phyloP scores from a whole-genome alignment of 345 rosid genomes.

The Capsella bursapastoris region DNA sequence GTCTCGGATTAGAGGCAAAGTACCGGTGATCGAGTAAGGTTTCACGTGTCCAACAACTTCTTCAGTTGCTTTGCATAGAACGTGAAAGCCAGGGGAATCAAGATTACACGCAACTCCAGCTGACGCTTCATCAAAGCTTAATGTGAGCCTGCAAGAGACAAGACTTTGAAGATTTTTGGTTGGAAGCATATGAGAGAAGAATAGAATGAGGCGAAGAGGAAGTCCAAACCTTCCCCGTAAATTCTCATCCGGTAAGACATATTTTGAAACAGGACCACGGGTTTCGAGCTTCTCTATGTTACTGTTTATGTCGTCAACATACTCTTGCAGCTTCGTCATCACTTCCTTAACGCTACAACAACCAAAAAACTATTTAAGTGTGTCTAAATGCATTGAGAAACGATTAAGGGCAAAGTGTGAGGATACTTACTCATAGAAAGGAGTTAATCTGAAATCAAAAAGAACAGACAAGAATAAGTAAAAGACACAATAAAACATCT shows the following conservation, averaged over 20 bases:
- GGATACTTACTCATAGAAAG: slow-evolving; percentile 85
- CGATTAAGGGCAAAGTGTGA: neutral
- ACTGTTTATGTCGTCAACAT: slow-evolving; percentile 81
- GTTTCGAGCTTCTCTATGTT: slow-evolving; percentile 69
- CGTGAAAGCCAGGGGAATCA: slow-evolving; percentile 84
- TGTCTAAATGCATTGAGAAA: slow-evolving; percentile 16
- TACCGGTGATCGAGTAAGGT: slow-evolving; percentile 96
- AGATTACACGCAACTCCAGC: slow-evolving; percentile 96
- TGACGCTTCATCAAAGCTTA: slow-evolving; percentile 76
- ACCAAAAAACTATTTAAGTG: neutral
- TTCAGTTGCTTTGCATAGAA: slow-evolving; percentile 87
- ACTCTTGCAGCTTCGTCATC: slow-evolving; percentile 68
- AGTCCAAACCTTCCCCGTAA: slow-evolving; percentile 71
- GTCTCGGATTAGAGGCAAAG: slow-evolving; percentile 88
- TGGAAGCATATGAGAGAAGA: neutral
- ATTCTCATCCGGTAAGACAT: slow-evolving; percentile 76
- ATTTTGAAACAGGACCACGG: slow-evolving; percentile 92
- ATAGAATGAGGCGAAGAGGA: neutral
- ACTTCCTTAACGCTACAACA: slow-evolving; percentile 70
- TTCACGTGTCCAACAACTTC: slow-evolving; percentile 87
- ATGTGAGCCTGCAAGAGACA: slow-evolving; percentile 55
- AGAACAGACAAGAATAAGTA: slow-evolving; percentile 2
- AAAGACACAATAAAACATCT: slow-evolving; percentile 5
- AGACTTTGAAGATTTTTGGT: neutral
- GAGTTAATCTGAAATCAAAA: slow-evolving; percentile 77